Evolutionary conservation across 2,329 filamentous ascomycete genomes (phyloP).

Genomic region (Colletotrichum gloeosporioides): DNA sequence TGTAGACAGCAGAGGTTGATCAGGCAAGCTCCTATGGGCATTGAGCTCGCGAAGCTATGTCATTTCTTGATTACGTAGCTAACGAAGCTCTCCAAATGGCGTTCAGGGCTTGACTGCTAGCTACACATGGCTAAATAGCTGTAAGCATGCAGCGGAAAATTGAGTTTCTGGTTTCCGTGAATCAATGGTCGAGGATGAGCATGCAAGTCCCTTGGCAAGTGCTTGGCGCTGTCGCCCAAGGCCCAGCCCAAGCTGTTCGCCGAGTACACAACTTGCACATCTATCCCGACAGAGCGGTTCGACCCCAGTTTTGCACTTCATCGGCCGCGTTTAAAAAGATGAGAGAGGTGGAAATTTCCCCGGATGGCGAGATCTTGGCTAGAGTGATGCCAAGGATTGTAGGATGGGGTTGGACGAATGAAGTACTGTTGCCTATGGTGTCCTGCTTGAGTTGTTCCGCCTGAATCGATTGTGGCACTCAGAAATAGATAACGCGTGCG

Average conservation of each 20-base stretch:
- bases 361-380: neutral
- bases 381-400: neutral
- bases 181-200: constrained; percentile 3
- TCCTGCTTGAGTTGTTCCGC: fast-evolving
- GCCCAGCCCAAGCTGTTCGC: neutral
- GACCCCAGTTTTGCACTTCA: neutral
- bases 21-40: too few species aligned
- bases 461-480: fast-evolving
- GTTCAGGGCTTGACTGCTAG: neutral
- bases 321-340: neutral
- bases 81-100: neutral
- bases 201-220: constrained; percentile 8
- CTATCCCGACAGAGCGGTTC: neutral
- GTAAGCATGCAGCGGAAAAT: constrained; percentile 12
- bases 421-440: neutral
- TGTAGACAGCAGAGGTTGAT: neutral
- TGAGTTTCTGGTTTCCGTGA: constrained; percentile 4
- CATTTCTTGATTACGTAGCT: constrained; percentile 5
- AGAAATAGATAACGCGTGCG: neutral
- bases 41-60: neutral
- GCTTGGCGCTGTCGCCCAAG: neutral
- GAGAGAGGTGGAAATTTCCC: constrained; percentile 6
- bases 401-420: neutral
- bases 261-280: neutral
- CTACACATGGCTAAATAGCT: neutral